phyloP scores from a whole-genome alignment of 768 basidiomycete genomes.

The Pisolithus albus region DNA sequence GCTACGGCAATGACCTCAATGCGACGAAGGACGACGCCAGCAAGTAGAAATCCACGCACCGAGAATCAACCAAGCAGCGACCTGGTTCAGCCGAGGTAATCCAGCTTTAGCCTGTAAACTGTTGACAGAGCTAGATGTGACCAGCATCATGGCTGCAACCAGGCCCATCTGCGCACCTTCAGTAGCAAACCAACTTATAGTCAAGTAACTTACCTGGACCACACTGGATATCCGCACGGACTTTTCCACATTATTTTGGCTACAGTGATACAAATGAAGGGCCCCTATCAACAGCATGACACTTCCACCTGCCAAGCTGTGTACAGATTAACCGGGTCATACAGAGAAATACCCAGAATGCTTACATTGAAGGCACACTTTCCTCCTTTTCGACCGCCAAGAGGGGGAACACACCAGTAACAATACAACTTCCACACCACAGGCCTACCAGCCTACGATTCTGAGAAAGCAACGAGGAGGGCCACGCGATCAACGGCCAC shows the following conservation, averaged over 20 bases:
- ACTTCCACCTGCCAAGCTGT: slow-evolving; percentile 43
- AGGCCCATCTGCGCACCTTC: slow-evolving; percentile 33
- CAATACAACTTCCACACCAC: slow-evolving; percentile 48
- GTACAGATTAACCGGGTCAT: slow-evolving; percentile 7
- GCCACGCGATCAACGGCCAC: slow-evolving; percentile 61
- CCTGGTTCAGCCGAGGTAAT: slow-evolving; percentile 53
- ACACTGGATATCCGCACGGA: slow-evolving; percentile 2
- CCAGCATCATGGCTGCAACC: slow-evolving; percentile 39
- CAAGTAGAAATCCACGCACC: slow-evolving; percentile 33
- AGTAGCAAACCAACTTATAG: not conserved
- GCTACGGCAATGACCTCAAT: slow-evolving; percentile 27
- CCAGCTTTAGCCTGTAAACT: slow-evolving; percentile 63
- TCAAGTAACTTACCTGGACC: slow-evolving; percentile 18
- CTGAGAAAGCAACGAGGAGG: slow-evolving; percentile 22
- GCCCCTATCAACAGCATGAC: slow-evolving; percentile 36
- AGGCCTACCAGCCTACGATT: slow-evolving; percentile 21
- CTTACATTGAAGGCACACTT: slow-evolving; percentile 53
- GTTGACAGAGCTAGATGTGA: slow-evolving; percentile 52
- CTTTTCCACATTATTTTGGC: not conserved
- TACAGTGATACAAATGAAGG: slow-evolving; percentile 9
- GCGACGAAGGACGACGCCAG: not conserved
- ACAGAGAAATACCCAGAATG: slow-evolving; percentile 1
- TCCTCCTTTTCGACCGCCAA: slow-evolving; percentile 69
- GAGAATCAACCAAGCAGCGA: slow-evolving; percentile 58
- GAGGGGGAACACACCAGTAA: slow-evolving; percentile 62